phyloP scores from a whole-genome alignment of 352 stramenopile genomes.

The Phytopythium oedochilum region DNA sequence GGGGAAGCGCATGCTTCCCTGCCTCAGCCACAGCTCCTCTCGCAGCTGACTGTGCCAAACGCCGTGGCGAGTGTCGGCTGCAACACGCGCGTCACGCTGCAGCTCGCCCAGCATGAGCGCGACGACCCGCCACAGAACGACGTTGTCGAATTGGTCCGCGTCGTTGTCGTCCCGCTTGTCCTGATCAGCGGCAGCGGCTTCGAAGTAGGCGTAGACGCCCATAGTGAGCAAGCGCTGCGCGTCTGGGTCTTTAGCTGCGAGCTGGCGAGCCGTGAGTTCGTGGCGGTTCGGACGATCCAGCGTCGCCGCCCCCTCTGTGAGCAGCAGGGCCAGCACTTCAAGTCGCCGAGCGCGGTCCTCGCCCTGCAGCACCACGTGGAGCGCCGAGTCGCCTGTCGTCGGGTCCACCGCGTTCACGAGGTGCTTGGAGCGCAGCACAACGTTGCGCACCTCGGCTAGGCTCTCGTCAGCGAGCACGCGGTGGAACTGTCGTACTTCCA shows the following conservation, averaged over 20 bases:
- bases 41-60: conserved; percentile 54
- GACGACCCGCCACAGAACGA: conserved; percentile 48
- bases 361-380: conserved; percentile 48
- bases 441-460: conserved; percentile 48
- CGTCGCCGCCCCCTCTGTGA: conserved; percentile 52
- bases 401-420: conserved; percentile 54
- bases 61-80: conserved; percentile 28
- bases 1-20: conserved; percentile 44
- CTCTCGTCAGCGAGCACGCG: conserved; percentile 34
- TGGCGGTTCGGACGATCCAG: conserved; percentile 42
- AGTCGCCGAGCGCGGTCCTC: conserved; percentile 42
- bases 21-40: conserved; percentile 59
- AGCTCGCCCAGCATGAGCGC: conserved; percentile 53
- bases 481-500: conserved; percentile 43
- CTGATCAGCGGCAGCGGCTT: not conserved
- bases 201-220: conserved; percentile 53
- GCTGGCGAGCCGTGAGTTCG: conserved; percentile 41
- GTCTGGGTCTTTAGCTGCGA: conserved; percentile 22
- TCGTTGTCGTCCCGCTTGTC: not conserved
- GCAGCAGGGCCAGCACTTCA: conserved; percentile 37
- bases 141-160: not conserved
- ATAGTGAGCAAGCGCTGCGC: conserved; percentile 23
- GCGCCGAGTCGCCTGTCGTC: conserved; percentile 42
- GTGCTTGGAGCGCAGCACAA: conserved; percentile 38
- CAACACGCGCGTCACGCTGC: conserved; percentile 19